Conservation (phyloP, 768 basidiomycete species). For the Mycena belliarum region DNA sequence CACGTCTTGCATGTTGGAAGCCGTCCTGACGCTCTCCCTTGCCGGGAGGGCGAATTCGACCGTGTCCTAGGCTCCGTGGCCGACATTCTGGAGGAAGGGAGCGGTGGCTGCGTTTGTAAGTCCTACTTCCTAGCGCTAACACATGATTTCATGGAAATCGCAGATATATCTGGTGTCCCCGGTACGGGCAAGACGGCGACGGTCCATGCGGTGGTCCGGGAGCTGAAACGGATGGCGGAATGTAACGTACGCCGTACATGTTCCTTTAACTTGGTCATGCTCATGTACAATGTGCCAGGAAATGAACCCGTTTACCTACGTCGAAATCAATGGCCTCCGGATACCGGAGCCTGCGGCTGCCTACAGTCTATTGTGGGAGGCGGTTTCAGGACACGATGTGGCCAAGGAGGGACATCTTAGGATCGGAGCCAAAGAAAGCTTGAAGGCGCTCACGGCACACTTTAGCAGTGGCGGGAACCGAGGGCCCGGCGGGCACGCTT, state of each 20-base stretch:
- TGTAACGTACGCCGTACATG: conserved; percentile 55
- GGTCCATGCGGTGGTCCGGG: conserved; percentile 88
- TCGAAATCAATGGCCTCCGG: conserved; percentile 95
- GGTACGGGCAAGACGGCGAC: conserved; percentile 99
- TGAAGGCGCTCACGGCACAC: conserved; percentile 74
- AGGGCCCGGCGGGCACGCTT: conserved; percentile 86
- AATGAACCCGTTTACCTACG: conserved; percentile 91
- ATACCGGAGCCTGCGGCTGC: conserved; percentile 93
- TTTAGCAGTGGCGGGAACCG: conserved; percentile 66
- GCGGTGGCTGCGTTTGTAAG: conserved; percentile 94
- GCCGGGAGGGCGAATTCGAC: conserved; percentile 83
- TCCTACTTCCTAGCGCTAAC: conserved; percentile 7
- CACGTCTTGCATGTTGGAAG: conserved; percentile 91
- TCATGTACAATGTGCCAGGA: conserved; percentile 53
- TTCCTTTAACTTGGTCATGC: background rate
- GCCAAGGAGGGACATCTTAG: conserved; percentile 61
- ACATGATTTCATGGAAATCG: background rate
- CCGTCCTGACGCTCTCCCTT: conserved; percentile 86
- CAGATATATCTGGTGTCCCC: conserved; percentile 98
- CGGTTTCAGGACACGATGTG: conserved; percentile 79
- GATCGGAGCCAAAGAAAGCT: conserved; percentile 77
- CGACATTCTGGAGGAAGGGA: conserved; percentile 87
- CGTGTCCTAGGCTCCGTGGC: conserved; percentile 75
- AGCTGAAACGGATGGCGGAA: conserved; percentile 87
- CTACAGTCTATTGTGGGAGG: conserved; percentile 91